Evolutionary conservation across 75 land plant species (phyloP), one percentile per base, ranked within the genome.

Genomic region (Pseudotsuga menziesii): DNA sequence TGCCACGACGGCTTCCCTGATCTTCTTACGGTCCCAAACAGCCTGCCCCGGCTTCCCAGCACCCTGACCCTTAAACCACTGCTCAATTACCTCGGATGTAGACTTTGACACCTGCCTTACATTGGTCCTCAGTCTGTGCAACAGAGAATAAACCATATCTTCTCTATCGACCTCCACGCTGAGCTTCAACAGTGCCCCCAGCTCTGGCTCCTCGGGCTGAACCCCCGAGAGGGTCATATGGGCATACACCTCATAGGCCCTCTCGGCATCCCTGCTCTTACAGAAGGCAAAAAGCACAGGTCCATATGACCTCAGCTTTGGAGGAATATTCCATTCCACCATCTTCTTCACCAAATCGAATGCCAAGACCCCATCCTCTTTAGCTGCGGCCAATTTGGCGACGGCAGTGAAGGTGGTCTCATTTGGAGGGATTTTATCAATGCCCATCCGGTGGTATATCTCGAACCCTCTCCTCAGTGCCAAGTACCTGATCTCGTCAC

Each of bases 281-380:
- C 91, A 94, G 72, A 84, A 94, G 29, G 78, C 63, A 61, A 80
- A 81, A 14, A 96, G 61, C 14, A 97, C 91, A 55, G 99, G 99
- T 60, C 89, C 88, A 80, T 96, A 96, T 17, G 97, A 94, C 48
- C 99, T 78, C 26, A 95, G 67, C 77, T 79, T 83, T 26, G 94
- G 96, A 41, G 89, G 83, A 74, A 96, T 79, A 3, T 88, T 86
- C 14, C 80, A 36, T 57, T 52, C 69, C n/a, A 85, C 89, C 93
- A 94, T 94, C 77, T 85, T 77, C 79, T 92, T 94, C 59, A 94
- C 99, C 85, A 89, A 89, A 55, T 94, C 90, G 85, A 96, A 96
- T 8, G 99, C 99, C 81, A 90, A 79, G 52, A 86, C 90, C 12
- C 98, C 98, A 81, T 94, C 81, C 48, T 85, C 89, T 76, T 90